Evolutionary conservation across 2,329 filamentous ascomycete genomes (phyloP), one percentile per base, ranked within the genome.

Genomic region (Diaporthe sp.): DNA sequence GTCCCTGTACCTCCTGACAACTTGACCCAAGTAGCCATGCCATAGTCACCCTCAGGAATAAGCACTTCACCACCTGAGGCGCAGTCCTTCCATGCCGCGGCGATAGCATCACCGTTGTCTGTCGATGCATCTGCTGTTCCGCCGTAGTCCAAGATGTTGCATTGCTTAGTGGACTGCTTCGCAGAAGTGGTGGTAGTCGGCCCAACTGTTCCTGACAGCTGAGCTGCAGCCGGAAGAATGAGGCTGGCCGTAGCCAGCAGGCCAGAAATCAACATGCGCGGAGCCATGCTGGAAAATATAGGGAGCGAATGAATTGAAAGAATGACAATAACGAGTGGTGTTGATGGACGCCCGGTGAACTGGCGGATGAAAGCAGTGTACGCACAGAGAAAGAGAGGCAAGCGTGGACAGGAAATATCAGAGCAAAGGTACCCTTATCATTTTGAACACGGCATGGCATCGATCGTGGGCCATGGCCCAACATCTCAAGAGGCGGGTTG

Each of bases 71-170:
- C 88, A 15, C 88, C 87, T 1, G 83, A 80, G 77, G 86, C 86
- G 82, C 88, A 90, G 28, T 82, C 80, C 22, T 77, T 62, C 81
- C 80, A 82, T 12, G 81, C 79, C 25, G 76, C 60, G 37, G 75
- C 75, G 73, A 82, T 80, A 34, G 81, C 81, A 34, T 73, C 79
- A 62, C 81, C 76, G 76, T 81, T 82, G 77, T 90, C 88, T 4
- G 86, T 87, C 22, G 82, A 81, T 53, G 86, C 86, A 77, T 87
- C 85, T 2, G 87, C 86, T n/a, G 83, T 83, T 42, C 84, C 88
- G 15, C 88, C 88, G 77, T 89, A 88, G 71, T 86, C 79, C 72
- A 87, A 83, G 71, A 90, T 87, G 79, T 87, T 87, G 82, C 88
- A 90, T 5, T 82, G 76, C 77, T 83, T 83, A 58, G 76, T 78